Evolutionary conservation across 225 moss, liverwort and hornwort genomes (phyloP).

Genomic region (Bryum argenteum): DNA sequence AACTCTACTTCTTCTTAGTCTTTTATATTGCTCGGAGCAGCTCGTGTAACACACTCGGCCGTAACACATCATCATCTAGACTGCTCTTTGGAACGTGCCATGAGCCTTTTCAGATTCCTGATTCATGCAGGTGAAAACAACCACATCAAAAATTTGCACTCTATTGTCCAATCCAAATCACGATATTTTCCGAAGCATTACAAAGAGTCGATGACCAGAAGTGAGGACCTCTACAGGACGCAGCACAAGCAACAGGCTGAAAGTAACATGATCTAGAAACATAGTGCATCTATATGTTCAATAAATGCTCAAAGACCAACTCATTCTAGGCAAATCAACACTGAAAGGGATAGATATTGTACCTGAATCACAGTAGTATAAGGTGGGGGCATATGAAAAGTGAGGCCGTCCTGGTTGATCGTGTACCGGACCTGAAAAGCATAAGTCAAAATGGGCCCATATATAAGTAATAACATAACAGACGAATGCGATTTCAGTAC

Average conservation of each 20-base stretch:
- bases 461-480: too few species aligned
- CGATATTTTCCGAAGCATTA: constrained; percentile 3
- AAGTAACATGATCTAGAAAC: neutral
- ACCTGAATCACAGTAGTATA: constrained; percentile 94
- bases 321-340: constrained; percentile 11
- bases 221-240: neutral
- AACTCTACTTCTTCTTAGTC: constrained; percentile 27
- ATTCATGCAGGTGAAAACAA: constrained; percentile 24
- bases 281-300: neutral
- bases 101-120: constrained; percentile 86
- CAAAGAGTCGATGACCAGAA: neutral
- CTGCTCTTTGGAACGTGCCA: constrained; percentile 83
- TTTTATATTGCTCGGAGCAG: constrained; percentile 23
- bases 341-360: constrained; percentile 21
- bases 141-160: constrained; percentile 15
- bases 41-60: constrained; percentile 70
- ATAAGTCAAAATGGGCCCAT: too few species aligned
- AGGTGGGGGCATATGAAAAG: constrained; percentile 86
- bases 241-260: constrained; percentile 21
- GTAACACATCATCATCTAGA: constrained; percentile 54
- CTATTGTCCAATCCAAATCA: neutral
- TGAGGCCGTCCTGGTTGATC: constrained; percentile 54
- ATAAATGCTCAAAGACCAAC: constrained; percentile 11
- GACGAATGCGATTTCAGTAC: too few species aligned
- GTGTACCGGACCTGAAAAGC: constrained; percentile 70